Conservation (phyloP, 257 asterid genomes). For the Knoxia roxburghii region DNA sequence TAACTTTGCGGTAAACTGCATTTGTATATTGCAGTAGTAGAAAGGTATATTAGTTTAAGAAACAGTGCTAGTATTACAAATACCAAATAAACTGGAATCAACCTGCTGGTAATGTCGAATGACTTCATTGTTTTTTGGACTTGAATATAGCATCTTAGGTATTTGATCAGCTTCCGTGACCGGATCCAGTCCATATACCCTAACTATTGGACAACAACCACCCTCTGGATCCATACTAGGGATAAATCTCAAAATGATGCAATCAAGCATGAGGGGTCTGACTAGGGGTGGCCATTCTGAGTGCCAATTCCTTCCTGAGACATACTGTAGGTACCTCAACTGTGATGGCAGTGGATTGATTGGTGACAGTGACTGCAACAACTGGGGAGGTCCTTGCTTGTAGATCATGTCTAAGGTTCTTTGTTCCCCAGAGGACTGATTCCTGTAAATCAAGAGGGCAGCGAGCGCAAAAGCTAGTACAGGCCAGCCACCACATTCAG, state of each 20-base stretch:
- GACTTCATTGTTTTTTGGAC: conserved; percentile 28
- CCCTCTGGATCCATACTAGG: conserved; percentile 52
- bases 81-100: conserved; percentile 11
- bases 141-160: conserved; percentile 45
- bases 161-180: conserved; percentile 46
- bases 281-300: conserved; percentile 54
- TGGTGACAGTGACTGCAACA: conserved; percentile 37
- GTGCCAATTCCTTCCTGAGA: conserved; percentile 49
- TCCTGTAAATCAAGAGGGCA: conserved; percentile 45
- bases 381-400: conserved; percentile 54
- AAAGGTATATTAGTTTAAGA: neutral
- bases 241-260: conserved; percentile 39
- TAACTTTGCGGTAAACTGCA: neutral
- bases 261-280: conserved; percentile 47
- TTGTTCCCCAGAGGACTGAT: conserved; percentile 44
- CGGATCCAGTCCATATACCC: conserved; percentile 56
- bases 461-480: conserved; percentile 56
- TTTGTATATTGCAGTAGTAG: neutral
- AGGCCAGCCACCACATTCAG: conserved; percentile 52
- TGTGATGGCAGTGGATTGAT: conserved; percentile 69
- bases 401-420: conserved; percentile 60
- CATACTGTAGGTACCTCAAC: conserved; percentile 59
- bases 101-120: conserved; percentile 51
- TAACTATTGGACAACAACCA: conserved; percentile 50
- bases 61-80: neutral